A percentile compares a stretch with the other conserved stretches of the same genome.
phyloP scores from a whole-genome alignment of 1,284 basidiomycete species.

The Pseudozyma tsukubaensis region DNA sequence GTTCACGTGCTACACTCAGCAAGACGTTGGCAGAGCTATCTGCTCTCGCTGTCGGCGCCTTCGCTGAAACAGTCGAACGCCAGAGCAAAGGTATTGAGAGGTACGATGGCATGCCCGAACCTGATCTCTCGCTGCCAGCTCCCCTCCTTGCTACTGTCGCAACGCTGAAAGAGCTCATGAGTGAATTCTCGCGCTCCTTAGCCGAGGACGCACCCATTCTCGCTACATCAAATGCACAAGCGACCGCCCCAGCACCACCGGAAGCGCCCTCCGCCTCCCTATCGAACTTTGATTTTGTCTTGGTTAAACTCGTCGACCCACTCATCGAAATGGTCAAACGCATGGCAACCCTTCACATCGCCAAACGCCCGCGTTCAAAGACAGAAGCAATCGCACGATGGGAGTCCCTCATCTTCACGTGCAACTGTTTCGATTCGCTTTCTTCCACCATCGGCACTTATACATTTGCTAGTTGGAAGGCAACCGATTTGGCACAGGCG shows the following conservation, averaged over 20 bases:
- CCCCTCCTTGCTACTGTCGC: constrained; percentile 39
- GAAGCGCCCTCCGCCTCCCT: constrained; percentile 7
- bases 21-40: constrained; percentile 79
- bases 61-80: constrained; percentile 54
- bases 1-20: constrained; percentile 80
- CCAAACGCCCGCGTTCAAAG: constrained; percentile 15
- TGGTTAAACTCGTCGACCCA: constrained; percentile 51
- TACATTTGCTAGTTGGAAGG: constrained; percentile 28
- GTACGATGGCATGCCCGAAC: constrained; percentile 36
- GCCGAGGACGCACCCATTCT: constrained; percentile 20
- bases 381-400: constrained; percentile 29
- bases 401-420: constrained; percentile 42
- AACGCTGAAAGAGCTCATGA: constrained; percentile 58
- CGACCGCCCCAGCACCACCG: background rate
- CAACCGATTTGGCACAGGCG: background rate
- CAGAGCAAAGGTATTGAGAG: constrained; percentile 47
- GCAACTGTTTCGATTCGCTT: constrained; percentile 52
- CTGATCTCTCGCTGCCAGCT: constrained; percentile 39
- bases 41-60: constrained; percentile 41
- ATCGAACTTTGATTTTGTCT: constrained; percentile 44
- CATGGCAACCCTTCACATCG: constrained; percentile 25
- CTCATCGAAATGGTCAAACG: constrained; percentile 40
- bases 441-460: constrained; percentile 17
- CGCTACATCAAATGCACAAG: background rate
- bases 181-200: constrained; percentile 45